Evolutionary conservation across 2,329 filamentous ascomycete genomes (phyloP).

Genomic region (Venturia nashicola): DNA sequence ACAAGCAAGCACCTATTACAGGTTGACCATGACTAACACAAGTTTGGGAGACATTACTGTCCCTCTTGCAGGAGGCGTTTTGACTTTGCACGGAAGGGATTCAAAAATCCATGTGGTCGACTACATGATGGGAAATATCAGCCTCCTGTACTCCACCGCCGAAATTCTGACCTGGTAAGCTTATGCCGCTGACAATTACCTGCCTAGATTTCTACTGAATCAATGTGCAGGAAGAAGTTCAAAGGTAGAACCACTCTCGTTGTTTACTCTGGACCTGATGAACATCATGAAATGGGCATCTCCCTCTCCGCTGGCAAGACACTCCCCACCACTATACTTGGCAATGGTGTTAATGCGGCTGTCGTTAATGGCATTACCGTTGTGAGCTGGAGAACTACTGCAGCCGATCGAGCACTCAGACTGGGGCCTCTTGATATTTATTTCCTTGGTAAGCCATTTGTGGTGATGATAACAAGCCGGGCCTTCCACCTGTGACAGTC

Average conservation of each 20-base stretch:
- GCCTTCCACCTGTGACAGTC: background rate
- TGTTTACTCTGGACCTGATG: conserved; percentile 50
- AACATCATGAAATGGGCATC: conserved; percentile 51
- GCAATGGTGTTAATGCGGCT: conserved; percentile 13
- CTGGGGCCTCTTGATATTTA: conserved; percentile 37
- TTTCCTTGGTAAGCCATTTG: conserved; percentile 35
- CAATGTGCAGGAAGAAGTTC: conserved; percentile 45
- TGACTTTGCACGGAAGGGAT: conserved; percentile 50
- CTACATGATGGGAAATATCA: conserved; percentile 48
- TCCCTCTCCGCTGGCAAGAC: conserved; percentile 11
- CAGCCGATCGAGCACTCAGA: conserved; percentile 33
- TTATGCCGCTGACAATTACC: background rate
- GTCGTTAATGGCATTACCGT: conserved; percentile 33
- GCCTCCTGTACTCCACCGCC: conserved; percentile 54
- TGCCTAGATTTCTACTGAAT: conserved; percentile 29
- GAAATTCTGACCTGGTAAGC: conserved; percentile 49
- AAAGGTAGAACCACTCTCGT: conserved; percentile 46
- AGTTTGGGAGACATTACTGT: conserved; percentile 41
- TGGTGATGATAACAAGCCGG: background rate
- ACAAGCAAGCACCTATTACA: conserved; percentile 46
- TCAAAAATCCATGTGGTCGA: conserved; percentile 57
- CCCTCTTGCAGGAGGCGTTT: conserved; percentile 44
- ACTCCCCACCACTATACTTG: background rate
- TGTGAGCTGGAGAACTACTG: conserved; percentile 43
- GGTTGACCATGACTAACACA: conserved; percentile 38